Base-by-base conservation (phyloP, 2,329 filamentous ascomycete species). In the Phyllosticta citriasiana region DNA sequence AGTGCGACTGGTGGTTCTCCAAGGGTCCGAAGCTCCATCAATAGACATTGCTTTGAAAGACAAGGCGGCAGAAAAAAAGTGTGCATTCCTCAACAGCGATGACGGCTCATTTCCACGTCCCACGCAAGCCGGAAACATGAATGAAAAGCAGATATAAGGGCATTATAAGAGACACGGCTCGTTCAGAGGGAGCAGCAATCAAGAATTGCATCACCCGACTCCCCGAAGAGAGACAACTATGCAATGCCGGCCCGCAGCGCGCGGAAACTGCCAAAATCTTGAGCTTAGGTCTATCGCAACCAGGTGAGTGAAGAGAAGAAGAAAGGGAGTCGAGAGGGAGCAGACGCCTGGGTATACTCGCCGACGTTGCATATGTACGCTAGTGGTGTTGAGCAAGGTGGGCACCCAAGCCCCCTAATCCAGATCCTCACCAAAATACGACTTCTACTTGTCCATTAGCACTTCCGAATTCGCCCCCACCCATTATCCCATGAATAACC, bases 1-100 rank as follows among this genome's bases (percentile, higher is more conserved):
- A 82, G 67, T 84, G 81, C 66, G 70, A 73, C 12, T 88, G 84
- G 69, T 88, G 85, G 85, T 86, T 82, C 81, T 75, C 76, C 12
- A 78, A 79, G 63, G 78, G 80, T 22, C 70, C 75, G 61, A 63
- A 60, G 53, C 56, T 62, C 22, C 60, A 62, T 47, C 60, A 62
- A 52, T 62, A 30, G 53, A 35, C 12, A 22, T 16, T 24, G 2
- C 30, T 22, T 22, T 22, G 30, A 33, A 33, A 33, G 30, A 33
- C 30, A 2, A 33, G 30, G 30, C 3, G 19, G 19, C 2, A 22
- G 19, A 22, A 22, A 22, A 22, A 22, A 22, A 2, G 1, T 22
- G 1, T 22, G 16, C 33, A 40, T 14, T 14, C 10, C 33, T 40
- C 33, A 14, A 12, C 33, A 40, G 10, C 33, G 2, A 40, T 14